phyloP scores from a whole-genome alignment of 164 flowering plant genomes.

The Chloranthus sessilifolius region DNA sequence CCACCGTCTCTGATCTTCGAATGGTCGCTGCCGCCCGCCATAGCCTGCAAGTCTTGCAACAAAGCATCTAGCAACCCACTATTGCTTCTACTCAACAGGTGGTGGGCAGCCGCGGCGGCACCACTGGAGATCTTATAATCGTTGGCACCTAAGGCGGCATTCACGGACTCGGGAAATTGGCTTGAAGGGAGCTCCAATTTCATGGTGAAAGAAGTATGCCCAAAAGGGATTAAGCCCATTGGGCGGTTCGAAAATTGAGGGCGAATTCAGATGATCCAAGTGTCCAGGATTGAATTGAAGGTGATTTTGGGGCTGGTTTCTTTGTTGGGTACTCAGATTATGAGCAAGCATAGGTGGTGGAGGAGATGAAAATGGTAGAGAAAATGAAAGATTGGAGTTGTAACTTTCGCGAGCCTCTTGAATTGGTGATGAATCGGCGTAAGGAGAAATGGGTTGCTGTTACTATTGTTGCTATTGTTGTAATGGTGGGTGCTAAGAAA shows the following conservation, averaged over 20 bases:
- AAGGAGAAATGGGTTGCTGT: constrained; percentile 15
- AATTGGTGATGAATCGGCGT: constrained; percentile 7
- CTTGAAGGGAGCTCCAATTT: constrained; percentile 41
- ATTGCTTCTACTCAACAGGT: constrained; percentile 9
- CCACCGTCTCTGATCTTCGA: too few relatives aligned
- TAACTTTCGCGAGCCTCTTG: constrained; percentile 18
- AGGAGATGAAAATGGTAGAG: constrained; percentile 8
- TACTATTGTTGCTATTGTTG: too few relatives aligned
- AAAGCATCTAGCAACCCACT: constrained; percentile 44
- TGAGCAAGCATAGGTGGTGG: constrained; percentile 12
- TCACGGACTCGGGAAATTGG: constrained; percentile 21
- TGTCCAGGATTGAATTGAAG: constrained; percentile 14
- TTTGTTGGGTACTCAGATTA: constrained; percentile 5
- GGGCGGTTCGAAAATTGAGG: too few relatives aligned
- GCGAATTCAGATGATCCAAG: constrained; percentile 11
- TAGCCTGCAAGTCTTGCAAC: constrained; percentile 30
- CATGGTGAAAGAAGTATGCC: constrained; percentile 9
- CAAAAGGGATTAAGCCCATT: constrained; percentile 7
- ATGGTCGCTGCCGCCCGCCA: constrained; percentile 14
- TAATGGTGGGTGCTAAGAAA: too few relatives aligned
- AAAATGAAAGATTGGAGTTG: constrained; percentile 10
- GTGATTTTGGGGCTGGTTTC: too few relatives aligned
- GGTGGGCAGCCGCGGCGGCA: constrained; percentile 10
- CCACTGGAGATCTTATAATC: constrained; percentile 4
- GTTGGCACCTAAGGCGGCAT: constrained; percentile 5